Percentiles rank a stretch among this genome's conserved stretches.
These are phyloP conservation scores for Cucurbita maxima DNA, from an alignment of 306 rosid species.

Conservation along the genomic window DNA sequence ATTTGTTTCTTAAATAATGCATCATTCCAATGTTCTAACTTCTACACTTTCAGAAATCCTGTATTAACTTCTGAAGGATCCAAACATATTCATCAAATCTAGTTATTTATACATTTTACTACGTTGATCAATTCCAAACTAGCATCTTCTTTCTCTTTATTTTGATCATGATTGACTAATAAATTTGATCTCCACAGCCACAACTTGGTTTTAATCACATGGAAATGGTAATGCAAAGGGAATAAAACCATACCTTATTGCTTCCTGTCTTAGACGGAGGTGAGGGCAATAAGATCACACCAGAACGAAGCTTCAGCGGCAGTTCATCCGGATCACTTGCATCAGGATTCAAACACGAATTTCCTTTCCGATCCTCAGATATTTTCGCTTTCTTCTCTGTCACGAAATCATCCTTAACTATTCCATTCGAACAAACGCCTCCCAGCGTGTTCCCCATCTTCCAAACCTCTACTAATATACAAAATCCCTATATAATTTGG, in stretches of 20 bases:
- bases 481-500: not conserved
- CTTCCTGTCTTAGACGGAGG: conserved; percentile 12
- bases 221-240: conserved; percentile 9
- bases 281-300: not conserved
- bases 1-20: not conserved
- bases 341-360: conserved; percentile 9
- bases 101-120: not conserved
- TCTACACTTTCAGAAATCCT: not conserved
- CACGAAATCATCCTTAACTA: conserved; percentile 21
- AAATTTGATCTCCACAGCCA: not conserved
- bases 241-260: conserved; percentile 12
- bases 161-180: not conserved
- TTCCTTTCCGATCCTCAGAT: not conserved
- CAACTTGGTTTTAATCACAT: not conserved
- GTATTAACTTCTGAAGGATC: not conserved
- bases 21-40: not conserved
- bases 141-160: not conserved
- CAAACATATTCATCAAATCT: not conserved
- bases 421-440: not conserved
- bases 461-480: not conserved
- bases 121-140: not conserved
- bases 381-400: conserved; percentile 31
- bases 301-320: not conserved
- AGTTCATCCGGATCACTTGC: conserved; percentile 6
- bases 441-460: conserved; percentile 9